Base-by-base conservation (phyloP, 2,329 filamentous ascomycete species). In the Pseudocercospora fijiensis region DNA sequence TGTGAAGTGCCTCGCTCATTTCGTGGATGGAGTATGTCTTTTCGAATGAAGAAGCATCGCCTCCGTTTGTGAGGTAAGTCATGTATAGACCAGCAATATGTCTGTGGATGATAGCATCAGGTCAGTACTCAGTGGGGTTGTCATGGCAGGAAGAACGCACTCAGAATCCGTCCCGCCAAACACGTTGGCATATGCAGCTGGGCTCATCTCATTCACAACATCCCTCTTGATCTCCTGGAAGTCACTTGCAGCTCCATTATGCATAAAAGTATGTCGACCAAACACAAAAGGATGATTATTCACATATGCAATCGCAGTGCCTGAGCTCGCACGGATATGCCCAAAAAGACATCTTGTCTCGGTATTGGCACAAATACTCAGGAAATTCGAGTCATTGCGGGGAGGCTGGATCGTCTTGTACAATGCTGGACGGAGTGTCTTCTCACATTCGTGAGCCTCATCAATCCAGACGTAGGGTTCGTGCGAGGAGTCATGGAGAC, bases 221-320 rank as follows among this genome's bases (percentile, higher is more conserved):
- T 79, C 77, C 8, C 82, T 78, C 28, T 81, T 78, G 56, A 85
- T 81, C 7, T 72, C 65, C 1, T 74, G 67, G 70, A 85, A 85
- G 65, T 80, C 73, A 10, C 78, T 78, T 33, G 84, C 77, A 16
- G 78, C 78, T 1, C 83, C 83, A 68, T 85, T 85, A 75, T 85
- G 83, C 83, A 85, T 85, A 70, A 85, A 82, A 8, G 77, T 76
- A 65, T 84, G 81, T 41, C 82, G 76, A 13, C 83, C 83, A 58
- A 85, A 85, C 28, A 81, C 77, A 70, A 85, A 85, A 4, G 83
- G 83, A 64, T 85, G 83, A 51, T 81, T 82, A 72, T 85, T 85
- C 20, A 83, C 79, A 16, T 78, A 76, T 1, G 80, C 78, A 26
- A 84, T 80, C 1, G 80, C 76, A 5, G 78, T 81, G 0, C 79